Base-by-base conservation (phyloP, 2,329 filamentous ascomycete species). In the Botrytis elliptica region DNA sequence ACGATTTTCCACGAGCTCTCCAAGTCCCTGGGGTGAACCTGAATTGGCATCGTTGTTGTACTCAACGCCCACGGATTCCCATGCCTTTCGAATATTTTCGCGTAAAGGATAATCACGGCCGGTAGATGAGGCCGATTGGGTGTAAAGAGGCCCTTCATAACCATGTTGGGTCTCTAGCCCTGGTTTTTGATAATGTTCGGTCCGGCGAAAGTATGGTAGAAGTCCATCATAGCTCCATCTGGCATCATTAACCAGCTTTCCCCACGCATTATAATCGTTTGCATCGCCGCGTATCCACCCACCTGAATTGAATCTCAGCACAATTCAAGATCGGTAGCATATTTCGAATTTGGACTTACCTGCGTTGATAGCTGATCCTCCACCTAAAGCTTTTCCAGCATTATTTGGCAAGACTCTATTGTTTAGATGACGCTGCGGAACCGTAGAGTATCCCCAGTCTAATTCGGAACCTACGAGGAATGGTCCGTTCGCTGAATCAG, bases 221-320 rank as follows among this genome's bases (percentile, higher is more conserved):
- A 87, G 81, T 8, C 82, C 83, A 6, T 84, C 78, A 73, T 86
- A 86, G 75, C 82, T 83, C 83, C 86, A 88, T 9, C 81, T 77
- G 0, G 82, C 72, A 66, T 87, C 85, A 4, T 80, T 79, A 0
- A 83, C 79, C 6, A 82, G 74, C 33, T 79, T 76, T 10, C 79
- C 84, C 86, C 85, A 87, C 59, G 82, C 81, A 33, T 87, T 82
- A 76, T 84, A 88, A 75, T 87, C 85, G 9, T 79, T 77, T 3
- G 80, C 79, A 46, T 82, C 81, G 2, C 85, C 85, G 44, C 85
- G 84, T 10, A 83, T 83, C 81, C 85, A 85, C 20, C 44, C 44
- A 20, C 44, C 44, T 46, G 20, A 20, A 22, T 46, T 46, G 44
- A 46, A 42, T 42, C 12, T 42, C 40, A 42, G 40, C 40, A 42